phyloP scores from a whole-genome alignment of 208 protist genomes.

The Crithidia sp. region DNA sequence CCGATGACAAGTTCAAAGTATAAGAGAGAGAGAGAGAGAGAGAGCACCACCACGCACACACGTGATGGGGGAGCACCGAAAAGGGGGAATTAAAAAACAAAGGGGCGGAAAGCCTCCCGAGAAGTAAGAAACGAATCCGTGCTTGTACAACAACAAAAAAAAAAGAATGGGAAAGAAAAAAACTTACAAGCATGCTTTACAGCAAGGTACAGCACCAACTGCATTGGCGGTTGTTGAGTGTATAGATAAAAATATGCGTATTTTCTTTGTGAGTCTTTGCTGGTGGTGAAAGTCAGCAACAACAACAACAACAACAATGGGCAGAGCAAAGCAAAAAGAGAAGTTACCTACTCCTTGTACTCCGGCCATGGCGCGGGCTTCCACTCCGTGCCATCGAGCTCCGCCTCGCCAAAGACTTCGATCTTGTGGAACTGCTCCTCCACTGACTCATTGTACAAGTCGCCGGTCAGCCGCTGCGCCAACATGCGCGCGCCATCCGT shows the following conservation, averaged over 20 bases:
- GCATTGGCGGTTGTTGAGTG: no score
- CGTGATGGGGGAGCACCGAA: background rate
- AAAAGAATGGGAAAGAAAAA: constrained; percentile 8
- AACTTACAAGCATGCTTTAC: no score
- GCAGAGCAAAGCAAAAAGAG: background rate
- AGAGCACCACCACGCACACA: no score
- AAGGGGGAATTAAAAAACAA: background rate
- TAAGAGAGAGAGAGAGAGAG: no score
- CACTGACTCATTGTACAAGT: constrained; percentile 8
- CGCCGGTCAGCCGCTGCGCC: constrained; percentile 8
- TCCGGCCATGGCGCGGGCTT: background rate
- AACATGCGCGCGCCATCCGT: constrained; percentile 14
- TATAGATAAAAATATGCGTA: background rate
- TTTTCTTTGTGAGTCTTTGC: background rate
- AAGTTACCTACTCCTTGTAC: constrained; percentile 7
- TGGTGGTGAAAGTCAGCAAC: no score
- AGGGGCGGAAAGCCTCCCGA: background rate
- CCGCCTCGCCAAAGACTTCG: constrained; percentile 3
- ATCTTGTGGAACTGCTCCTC: constrained; percentile 11
- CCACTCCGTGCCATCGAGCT: constrained; percentile 17
- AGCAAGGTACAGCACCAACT: no score
- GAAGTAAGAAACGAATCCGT: background rate
- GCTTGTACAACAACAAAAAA: background rate
- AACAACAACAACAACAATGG: background rate
- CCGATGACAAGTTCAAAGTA: no score